Base-by-base conservation (phyloP, 257 asterid genomes). In the Fraxinus pennsylvanica region DNA sequence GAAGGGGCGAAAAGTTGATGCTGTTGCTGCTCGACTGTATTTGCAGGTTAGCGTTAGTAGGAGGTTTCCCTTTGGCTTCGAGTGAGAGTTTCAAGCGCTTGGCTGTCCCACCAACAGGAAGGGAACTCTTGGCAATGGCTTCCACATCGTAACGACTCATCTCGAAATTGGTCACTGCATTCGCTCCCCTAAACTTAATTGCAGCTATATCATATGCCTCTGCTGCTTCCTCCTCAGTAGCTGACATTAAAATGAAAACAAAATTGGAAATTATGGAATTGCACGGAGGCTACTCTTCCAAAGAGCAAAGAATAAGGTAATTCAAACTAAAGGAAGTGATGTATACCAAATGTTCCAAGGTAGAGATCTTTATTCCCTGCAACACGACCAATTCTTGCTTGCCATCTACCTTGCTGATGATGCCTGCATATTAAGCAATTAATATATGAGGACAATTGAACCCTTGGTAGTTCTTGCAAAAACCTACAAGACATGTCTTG, bases 351-450 rank as follows among this genome's bases (percentile, higher is more conserved):
- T 35, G 99, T 95, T 76, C 99, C 99, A 1, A 95, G 97, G 85
- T 95, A 95, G 9, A 95, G 83, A 81, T 95, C 98, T 81, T 93
- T 93, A 52, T 95, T 93, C 76, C 98, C 98, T 0, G 99, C 97
- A 72, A 95, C 99, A 2, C 99, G 97, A 9, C 99, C 99, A 5
- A 96, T 96, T 80, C 99, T 86, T 17, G 99, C 99, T 76, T 96
- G 99, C 99, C 99, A 96, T 0, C 99, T 87, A 13, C 98, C 99
- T 88, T 96, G 99, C 59, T 96, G 99, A 79, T 94, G 99, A 87
- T 96, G 98, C 92, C 99, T 96, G 89, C 81, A 76, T 12, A 30
- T 43, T 69, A 27, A 6, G 52, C 35, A 6, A 0, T 5, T 80
- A 32, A 36, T 72, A 0, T 32, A 47, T 2, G n/a, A 74, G 41